These are phyloP conservation scores for Termitomyces sp. DNA, from an alignment of 768 basidiomycete genomes.

Conservation along the genomic window DNA sequence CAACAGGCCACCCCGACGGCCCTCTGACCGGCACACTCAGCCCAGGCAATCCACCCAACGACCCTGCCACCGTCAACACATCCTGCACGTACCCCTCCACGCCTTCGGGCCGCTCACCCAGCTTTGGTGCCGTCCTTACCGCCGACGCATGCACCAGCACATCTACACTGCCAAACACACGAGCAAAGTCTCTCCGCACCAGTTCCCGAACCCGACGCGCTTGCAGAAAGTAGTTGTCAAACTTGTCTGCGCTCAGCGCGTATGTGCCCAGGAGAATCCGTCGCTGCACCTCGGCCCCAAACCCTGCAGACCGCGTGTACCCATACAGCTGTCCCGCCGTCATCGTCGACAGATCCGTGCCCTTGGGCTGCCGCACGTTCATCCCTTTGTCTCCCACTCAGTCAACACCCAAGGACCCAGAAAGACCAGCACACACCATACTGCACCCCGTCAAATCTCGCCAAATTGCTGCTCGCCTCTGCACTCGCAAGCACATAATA, in stretches of 20 bases:
- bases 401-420: not conserved
- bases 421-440: slow-evolving; percentile 46
- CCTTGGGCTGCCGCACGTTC: slow-evolving; percentile 38
- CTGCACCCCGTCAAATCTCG: slow-evolving; percentile 82
- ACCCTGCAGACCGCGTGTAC: slow-evolving; percentile 58
- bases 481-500: slow-evolving; percentile 97
- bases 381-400: slow-evolving; percentile 36
- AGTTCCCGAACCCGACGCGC: slow-evolving; percentile 75
- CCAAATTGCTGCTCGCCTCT: slow-evolving; percentile 90
- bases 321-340: slow-evolving; percentile 49
- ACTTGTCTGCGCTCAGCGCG: slow-evolving; percentile 90
- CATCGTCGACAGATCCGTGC: slow-evolving; percentile 39
- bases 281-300: slow-evolving; percentile 82
- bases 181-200: slow-evolving; percentile 69
- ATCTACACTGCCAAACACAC: slow-evolving; percentile 71
- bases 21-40: slow-evolving; percentile 59
- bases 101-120: slow-evolving; percentile 23
- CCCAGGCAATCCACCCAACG: slow-evolving; percentile 83
- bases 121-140: slow-evolving; percentile 74
- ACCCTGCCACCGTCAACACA: slow-evolving; percentile 87
- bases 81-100: slow-evolving; percentile 82
- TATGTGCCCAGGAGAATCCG: slow-evolving; percentile 88
- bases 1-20: slow-evolving; percentile 37
- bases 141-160: slow-evolving; percentile 84
- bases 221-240: slow-evolving; percentile 95